Evolutionary conservation across 108 stramenopile species (phyloP).

Genomic region (Mediolabrus comicus): DNA sequence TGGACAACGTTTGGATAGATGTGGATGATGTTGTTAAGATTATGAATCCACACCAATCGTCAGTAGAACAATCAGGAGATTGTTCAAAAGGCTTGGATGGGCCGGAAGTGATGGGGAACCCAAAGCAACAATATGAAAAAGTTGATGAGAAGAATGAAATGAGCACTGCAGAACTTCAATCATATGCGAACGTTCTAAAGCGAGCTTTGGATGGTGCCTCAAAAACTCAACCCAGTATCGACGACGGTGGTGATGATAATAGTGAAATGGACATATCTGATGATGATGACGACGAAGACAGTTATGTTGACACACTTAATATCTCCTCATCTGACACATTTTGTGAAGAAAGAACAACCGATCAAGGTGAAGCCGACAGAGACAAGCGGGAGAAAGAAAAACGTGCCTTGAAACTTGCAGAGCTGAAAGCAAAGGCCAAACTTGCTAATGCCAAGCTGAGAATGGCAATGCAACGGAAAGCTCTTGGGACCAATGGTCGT

Average conservation of each 20-base stretch:
- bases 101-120: neutral
- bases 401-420: conserved; percentile 34
- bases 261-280: conserved; percentile 47
- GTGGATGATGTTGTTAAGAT: conserved; percentile 9
- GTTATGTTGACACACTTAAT: neutral
- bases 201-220: conserved; percentile 1
- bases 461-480: conserved; percentile 28
- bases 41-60: neutral
- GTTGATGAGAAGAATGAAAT: conserved; percentile 1
- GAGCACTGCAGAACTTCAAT: conserved; percentile 16
- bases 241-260: neutral
- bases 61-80: neutral
- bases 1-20: conserved; percentile 3
- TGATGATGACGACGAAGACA: conserved; percentile 7
- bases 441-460: conserved; percentile 38
- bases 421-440: conserved; percentile 43
- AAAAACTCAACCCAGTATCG: neutral
- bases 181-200: conserved; percentile 28
- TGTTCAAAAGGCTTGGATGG: neutral
- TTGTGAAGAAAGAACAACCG: neutral
- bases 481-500: neutral
- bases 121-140: neutral
- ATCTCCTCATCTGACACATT: neutral
- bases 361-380: neutral
- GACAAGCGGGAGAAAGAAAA: conserved; percentile 19